Evolutionary conservation across 1,284 basidiomycete genomes (phyloP).

Genomic region (Trichosporon coremiiforme): DNA sequence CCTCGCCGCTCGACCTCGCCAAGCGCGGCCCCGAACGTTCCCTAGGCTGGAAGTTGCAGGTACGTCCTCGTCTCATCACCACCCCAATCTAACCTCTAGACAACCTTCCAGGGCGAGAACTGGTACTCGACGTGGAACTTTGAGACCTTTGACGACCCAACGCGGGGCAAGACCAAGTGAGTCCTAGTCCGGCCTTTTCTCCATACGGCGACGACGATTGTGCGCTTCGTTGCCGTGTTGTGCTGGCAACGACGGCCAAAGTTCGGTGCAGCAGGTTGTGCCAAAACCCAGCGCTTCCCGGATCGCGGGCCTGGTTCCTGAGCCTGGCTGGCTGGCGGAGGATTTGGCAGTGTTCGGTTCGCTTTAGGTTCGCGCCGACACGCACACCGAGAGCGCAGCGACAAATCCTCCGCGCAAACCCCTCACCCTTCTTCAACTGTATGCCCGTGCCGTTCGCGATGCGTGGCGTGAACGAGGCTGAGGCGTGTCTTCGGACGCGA

Average conservation of each 20-base stretch:
- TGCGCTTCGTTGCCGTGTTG: background rate
- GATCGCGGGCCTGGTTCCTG: background rate
- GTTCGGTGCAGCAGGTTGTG: background rate
- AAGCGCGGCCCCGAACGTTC: background rate
- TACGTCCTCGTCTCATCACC: background rate
- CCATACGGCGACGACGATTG: too few relatives aligned
- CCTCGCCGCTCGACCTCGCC: background rate
- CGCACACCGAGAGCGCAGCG: background rate
- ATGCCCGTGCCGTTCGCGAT: background rate
- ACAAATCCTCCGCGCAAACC: background rate
- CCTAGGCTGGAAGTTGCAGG: slow-evolving; percentile 13
- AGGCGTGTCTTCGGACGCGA: too few relatives aligned
- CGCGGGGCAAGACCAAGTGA: slow-evolving; percentile 25
- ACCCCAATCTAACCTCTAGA: background rate
- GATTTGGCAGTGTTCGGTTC: too few relatives aligned
- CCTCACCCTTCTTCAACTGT: too few relatives aligned
- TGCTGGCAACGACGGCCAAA: background rate
- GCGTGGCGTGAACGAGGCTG: too few relatives aligned
- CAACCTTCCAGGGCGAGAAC: slow-evolving; percentile 20
- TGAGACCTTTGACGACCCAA: slow-evolving; percentile 24
- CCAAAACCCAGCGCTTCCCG: background rate
- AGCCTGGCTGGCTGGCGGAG: too few relatives aligned
- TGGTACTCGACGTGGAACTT: slow-evolving; percentile 22
- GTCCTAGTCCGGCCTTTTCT: background rate
- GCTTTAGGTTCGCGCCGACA: background rate